These are phyloP conservation scores for Carex arenaria DNA, from an alignment of 202 grass and related monocot species.

Conservation along the genomic window DNA sequence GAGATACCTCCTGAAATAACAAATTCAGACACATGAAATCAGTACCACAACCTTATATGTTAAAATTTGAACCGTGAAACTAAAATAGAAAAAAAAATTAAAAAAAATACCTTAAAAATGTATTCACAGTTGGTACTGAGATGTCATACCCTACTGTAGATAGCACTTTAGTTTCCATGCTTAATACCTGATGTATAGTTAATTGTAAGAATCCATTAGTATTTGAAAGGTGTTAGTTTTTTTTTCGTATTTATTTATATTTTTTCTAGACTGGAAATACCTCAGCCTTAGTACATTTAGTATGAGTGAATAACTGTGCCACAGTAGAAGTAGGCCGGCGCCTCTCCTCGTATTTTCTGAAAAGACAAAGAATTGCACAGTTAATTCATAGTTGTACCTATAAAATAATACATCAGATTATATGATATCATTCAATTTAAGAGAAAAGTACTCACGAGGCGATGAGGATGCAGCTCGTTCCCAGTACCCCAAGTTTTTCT, in stretches of 20 bases:
- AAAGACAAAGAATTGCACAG: not conserved
- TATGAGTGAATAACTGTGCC: conserved; percentile 65
- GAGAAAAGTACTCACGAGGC: conserved; percentile 64
- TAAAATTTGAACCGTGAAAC: not conserved
- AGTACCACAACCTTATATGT: not conserved
- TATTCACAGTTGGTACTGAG: conserved; percentile 61
- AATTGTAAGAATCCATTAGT: too few relatives aligned
- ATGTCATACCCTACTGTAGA: conserved; percentile 52
- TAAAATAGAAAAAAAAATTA: not conserved
- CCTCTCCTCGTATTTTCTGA: conserved; percentile 84
- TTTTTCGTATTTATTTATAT: too few relatives aligned
- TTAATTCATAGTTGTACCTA: too few relatives aligned
- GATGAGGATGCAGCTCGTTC: conserved; percentile 80
- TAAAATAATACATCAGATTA: too few relatives aligned
- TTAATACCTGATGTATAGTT: conserved; percentile 40
- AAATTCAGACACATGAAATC: not conserved
- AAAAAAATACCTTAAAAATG: conserved; percentile 57
- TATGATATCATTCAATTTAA: not conserved
- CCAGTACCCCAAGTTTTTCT: conserved; percentile 58
- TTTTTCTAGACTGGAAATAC: conserved; percentile 23
- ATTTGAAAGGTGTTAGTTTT: too few relatives aligned
- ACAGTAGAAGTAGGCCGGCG: conserved; percentile 32
- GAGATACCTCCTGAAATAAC: conserved; percentile 62
- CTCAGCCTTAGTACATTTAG: conserved; percentile 56
- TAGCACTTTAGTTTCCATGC: conserved; percentile 63